Percentiles rank a stretch among this genome's conserved stretches.
These are phyloP conservation scores for Suillus subluteus DNA, from an alignment of 768 basidiomycete genomes.

Conservation along the genomic window DNA sequence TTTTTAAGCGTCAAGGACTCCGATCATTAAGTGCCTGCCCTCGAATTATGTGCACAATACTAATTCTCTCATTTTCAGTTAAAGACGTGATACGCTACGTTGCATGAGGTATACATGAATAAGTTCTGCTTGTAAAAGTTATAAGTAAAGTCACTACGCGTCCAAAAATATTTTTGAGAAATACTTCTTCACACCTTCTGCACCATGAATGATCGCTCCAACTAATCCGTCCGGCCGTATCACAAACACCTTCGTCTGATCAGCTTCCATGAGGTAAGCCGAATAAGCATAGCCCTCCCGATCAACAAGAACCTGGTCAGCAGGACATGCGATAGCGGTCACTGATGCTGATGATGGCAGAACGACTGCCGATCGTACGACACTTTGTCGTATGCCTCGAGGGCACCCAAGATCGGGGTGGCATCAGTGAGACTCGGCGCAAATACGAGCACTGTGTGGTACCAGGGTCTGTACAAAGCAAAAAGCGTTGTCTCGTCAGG, in stretches of 20 bases:
- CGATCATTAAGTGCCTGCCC: too few relatives aligned
- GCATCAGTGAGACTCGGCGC: conserved; percentile 10
- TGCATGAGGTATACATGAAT: neutral
- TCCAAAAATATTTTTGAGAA: neutral
- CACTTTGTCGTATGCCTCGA: neutral
- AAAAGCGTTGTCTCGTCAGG: conserved; percentile 27
- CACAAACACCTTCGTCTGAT: conserved; percentile 34
- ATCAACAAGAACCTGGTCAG: conserved; percentile 39
- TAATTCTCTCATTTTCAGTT: neutral
- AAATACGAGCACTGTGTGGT: conserved; percentile 17
- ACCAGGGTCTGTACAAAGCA: conserved; percentile 28
- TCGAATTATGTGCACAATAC: too few relatives aligned
- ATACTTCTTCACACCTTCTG: conserved; percentile 19
- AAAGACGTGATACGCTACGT: neutral
- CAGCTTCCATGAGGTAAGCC: conserved; percentile 36
- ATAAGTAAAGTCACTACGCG: neutral
- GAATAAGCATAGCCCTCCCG: conserved; percentile 37
- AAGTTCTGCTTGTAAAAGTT: neutral
- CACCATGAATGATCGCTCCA: conserved; percentile 35
- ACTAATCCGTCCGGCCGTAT: conserved; percentile 26
- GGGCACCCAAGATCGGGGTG: neutral
- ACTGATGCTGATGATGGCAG: neutral
- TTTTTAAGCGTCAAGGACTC: too few relatives aligned
- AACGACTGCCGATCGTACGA: conserved; percentile 9
- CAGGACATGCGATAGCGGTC: conserved; percentile 3